These are phyloP conservation scores for Vitis amurensis DNA, from an alignment of 164 flowering plant species.

Conservation along the genomic window DNA sequence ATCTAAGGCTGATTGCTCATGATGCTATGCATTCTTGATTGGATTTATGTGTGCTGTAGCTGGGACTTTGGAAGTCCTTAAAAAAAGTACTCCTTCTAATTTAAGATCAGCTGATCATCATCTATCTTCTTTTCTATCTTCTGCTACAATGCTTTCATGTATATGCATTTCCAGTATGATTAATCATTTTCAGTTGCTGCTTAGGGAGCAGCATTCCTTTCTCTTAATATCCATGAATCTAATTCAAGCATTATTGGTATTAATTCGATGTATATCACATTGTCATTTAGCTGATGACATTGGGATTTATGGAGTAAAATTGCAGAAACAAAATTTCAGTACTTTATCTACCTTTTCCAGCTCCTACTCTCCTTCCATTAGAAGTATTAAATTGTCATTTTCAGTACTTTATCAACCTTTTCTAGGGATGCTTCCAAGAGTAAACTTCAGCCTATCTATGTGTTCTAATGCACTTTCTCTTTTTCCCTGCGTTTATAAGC, in stretches of 20 bases:
- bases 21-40: slow-evolving; percentile 61
- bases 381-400: too few species aligned
- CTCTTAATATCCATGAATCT: not conserved
- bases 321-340: too few species aligned
- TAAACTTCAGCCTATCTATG: too few species aligned
- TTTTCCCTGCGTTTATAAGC: too few species aligned
- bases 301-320: too few species aligned
- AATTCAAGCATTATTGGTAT: not conserved
- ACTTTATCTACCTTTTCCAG: too few species aligned
- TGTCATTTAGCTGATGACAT: too few species aligned
- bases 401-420: too few species aligned
- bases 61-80: not conserved
- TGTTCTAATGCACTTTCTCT: too few species aligned
- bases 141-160: slow-evolving; percentile 8
- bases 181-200: not conserved
- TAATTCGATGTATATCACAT: too few species aligned
- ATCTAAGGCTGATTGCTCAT: slow-evolving; percentile 87
- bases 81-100: not conserved
- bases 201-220: not conserved
- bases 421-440: too few species aligned
- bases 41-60: slow-evolving; percentile 13
- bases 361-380: too few species aligned
- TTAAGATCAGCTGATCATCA: not conserved
- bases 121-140: not conserved
- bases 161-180: slow-evolving; percentile 11